These are phyloP conservation scores for Erigeron canadensis DNA, from an alignment of 129 eudicot species.

Conservation along the genomic window DNA sequence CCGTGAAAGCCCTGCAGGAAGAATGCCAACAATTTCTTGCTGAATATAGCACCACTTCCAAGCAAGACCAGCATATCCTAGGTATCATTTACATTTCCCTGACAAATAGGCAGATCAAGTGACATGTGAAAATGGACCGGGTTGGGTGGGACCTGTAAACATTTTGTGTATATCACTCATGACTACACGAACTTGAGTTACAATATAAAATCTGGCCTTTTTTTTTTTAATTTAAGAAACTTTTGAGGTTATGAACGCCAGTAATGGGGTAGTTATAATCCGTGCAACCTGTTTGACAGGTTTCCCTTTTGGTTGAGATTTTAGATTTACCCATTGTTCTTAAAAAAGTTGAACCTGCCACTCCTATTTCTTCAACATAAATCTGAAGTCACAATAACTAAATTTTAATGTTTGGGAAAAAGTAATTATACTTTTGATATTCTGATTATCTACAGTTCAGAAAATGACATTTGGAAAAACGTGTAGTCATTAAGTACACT, in stretches of 20 bases:
- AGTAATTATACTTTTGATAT: not conserved
- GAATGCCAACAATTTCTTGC: slow-evolving; percentile 84
- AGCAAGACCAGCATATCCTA: slow-evolving; percentile 75
- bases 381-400: not conserved
- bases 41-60: slow-evolving; percentile 61
- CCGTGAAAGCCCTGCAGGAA: slow-evolving; percentile 76
- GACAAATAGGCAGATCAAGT: not conserved
- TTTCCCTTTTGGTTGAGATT: not conserved
- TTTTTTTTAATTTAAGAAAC: not conserved
- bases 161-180: too few species aligned
- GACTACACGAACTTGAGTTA: not conserved
- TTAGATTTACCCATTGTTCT: not conserved
- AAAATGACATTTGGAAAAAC: not conserved
- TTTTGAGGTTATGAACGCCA: not conserved
- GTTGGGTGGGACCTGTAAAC: not conserved
- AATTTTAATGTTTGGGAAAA: not conserved
- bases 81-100: slow-evolving; percentile 41
- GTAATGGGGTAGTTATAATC: not conserved
- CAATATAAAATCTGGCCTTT: not conserved
- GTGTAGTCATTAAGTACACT: not conserved
- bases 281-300: not conserved
- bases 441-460: not conserved
- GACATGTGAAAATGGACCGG: not conserved
- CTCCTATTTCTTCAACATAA: not conserved
- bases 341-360: not conserved